phyloP scores from a whole-genome alignment of 2,329 filamentous ascomycete genomes.

The Penicillium sp. region DNA sequence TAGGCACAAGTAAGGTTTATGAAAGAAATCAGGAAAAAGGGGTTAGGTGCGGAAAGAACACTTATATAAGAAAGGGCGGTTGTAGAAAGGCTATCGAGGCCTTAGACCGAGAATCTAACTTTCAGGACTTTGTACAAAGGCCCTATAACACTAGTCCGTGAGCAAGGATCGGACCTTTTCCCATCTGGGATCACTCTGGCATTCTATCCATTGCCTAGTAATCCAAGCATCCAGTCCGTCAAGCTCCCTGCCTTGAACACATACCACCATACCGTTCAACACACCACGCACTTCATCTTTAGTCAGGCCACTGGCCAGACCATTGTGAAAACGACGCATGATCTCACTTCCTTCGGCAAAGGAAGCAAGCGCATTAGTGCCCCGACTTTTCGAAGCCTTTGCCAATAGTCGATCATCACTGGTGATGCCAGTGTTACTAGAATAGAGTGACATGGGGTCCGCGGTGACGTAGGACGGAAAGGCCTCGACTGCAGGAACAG shows the following conservation, averaged over 20 bases:
- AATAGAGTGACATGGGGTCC: constrained; percentile 22
- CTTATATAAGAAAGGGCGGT: too few species aligned
- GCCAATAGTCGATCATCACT: neutral
- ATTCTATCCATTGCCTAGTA: neutral
- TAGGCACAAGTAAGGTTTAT: too few species aligned
- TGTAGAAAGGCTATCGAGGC: too few species aligned
- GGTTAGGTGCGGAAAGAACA: too few species aligned
- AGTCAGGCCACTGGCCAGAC: constrained; percentile 6
- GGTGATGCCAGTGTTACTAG: neutral
- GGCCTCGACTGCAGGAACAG: constrained; percentile 28
- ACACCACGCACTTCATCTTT: constrained; percentile 6
- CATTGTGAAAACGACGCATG: constrained; percentile 9
- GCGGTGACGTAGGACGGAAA: constrained; percentile 38
- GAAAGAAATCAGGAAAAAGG: too few species aligned
- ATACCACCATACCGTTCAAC: constrained; percentile 2
- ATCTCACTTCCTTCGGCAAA: constrained; percentile 4
- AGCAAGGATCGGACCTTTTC: neutral
- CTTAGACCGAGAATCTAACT: too few species aligned
- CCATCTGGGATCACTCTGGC: neutral
- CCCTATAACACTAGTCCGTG: too few species aligned
- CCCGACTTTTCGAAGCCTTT: neutral
- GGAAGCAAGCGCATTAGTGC: neutral
- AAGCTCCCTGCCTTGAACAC: neutral
- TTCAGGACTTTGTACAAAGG: too few species aligned
- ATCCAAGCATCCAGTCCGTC: constrained; percentile 1